Conservation (phyloP, 805 yeast species). For the Schwanniomyces vanrijiae region DNA sequence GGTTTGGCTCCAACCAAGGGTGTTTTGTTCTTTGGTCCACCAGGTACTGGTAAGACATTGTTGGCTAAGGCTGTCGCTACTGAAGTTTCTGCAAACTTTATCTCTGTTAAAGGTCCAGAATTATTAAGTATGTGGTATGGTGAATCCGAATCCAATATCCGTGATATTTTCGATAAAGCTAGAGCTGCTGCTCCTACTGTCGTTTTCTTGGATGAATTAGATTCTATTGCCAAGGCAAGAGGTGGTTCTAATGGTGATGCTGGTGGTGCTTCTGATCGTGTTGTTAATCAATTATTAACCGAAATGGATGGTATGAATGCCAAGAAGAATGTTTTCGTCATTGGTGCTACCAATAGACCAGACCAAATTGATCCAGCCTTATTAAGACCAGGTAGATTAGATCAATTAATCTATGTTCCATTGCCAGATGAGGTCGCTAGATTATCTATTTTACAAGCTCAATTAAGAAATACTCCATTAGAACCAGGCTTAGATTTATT, state of each 20-base stretch:
- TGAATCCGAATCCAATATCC: constrained; percentile 95
- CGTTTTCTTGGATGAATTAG: constrained; percentile 96
- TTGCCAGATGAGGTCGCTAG: constrained; percentile 96
- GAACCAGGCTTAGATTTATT: constrained; percentile 92
- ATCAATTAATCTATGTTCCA: constrained; percentile 97
- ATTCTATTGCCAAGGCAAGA: constrained; percentile 95
- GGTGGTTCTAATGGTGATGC: constrained; percentile 91
- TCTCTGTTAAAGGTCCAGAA: constrained; percentile 96
- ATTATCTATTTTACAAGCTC: constrained; percentile 89
- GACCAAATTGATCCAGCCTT: constrained; percentile 99
- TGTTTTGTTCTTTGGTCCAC: constrained; percentile 98
- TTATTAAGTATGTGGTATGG: constrained; percentile 98
- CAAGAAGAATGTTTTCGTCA: constrained; percentile 96
- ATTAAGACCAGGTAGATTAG: constrained; percentile 98
- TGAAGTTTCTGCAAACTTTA: constrained; percentile 97
- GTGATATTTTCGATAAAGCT: constrained; percentile 97
- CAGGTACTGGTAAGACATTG: constrained; percentile 99
- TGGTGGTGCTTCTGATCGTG: constrained; percentile 96
- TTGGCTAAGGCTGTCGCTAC: constrained; percentile 99
- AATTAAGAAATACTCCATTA: constrained; percentile 96
- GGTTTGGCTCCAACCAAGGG: constrained; percentile 98
- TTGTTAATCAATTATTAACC: constrained; percentile 91
- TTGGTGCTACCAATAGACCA: constrained; percentile 99
- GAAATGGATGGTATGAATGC: constrained; percentile 99
- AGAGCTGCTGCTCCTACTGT: constrained; percentile 99